These are phyloP conservation scores for Pseudoneurospora amorphoporcata DNA, from an alignment of 495 filamentous ascomycete species.

Conservation along the genomic window DNA sequence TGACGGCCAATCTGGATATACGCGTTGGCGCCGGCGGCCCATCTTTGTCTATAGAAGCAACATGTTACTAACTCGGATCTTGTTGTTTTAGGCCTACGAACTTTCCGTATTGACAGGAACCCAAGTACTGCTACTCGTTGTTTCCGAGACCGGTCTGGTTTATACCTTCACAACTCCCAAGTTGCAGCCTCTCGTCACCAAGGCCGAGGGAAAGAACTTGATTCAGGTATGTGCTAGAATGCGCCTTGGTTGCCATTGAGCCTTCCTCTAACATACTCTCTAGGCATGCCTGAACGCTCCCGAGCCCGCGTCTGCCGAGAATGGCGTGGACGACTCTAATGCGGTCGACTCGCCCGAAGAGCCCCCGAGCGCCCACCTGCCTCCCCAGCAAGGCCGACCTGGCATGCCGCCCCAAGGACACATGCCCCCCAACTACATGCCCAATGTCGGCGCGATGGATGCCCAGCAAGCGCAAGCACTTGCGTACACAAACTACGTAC, in stretches of 20 bases:
- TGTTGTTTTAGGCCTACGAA: constrained; percentile 72
- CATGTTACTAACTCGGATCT: constrained; percentile 18
- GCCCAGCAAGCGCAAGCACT: constrained; percentile 47
- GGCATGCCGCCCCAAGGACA: constrained; percentile 40
- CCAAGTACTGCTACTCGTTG: constrained; percentile 92
- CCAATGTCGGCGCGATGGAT: constrained; percentile 41
- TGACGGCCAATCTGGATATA: background rate
- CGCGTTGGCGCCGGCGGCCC: background rate
- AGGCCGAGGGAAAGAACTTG: constrained; percentile 98
- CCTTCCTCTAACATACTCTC: constrained; percentile 3
- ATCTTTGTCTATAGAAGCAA: background rate
- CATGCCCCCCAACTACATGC: constrained; percentile 40
- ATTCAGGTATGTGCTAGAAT: constrained; percentile 69
- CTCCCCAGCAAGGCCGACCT: constrained; percentile 41
- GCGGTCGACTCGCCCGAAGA: constrained; percentile 56
- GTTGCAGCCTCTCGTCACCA: constrained; percentile 96
- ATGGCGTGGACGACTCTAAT: constrained; percentile 70
- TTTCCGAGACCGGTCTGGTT: constrained; percentile 95
- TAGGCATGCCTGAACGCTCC: constrained; percentile 92
- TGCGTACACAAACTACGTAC: constrained; percentile 53
- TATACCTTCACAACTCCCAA: constrained; percentile 99
- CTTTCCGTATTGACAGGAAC: constrained; percentile 96
- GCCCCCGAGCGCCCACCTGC: constrained; percentile 46
- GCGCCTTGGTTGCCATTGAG: background rate
- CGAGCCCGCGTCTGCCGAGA: constrained; percentile 81